Conservation (phyloP, 108 stramenopile genomes). For the Fistulifera pelliculosa region DNA sequence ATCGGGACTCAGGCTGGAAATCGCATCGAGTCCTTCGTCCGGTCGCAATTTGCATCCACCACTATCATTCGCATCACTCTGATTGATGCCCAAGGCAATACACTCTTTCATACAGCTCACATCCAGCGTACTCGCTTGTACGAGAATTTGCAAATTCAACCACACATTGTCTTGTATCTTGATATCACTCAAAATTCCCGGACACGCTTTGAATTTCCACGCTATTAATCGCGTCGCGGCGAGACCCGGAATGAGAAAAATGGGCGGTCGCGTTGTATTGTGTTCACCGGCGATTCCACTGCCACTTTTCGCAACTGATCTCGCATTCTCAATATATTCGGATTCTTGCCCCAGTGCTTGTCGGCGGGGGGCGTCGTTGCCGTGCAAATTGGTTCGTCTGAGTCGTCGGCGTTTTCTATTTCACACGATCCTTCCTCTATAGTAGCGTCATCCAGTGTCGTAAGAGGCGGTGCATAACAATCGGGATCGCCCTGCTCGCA, state of each 20-base stretch:
- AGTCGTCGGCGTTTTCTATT: background rate
- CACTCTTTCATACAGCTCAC: conserved; percentile 66
- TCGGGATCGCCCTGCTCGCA: background rate
- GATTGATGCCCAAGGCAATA: conserved; percentile 61
- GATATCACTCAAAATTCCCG: conserved; percentile 51
- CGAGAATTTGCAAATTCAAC: conserved; percentile 68
- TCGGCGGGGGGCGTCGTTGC: conserved; percentile 15
- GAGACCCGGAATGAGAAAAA: conserved; percentile 77
- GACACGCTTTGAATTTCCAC: conserved; percentile 72
- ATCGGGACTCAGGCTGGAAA: conserved; percentile 64
- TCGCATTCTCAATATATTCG: conserved; percentile 51
- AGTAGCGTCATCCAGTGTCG: conserved; percentile 1
- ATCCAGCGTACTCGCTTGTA: conserved; percentile 77
- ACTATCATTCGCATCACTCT: conserved; percentile 59
- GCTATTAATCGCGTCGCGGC: conserved; percentile 76
- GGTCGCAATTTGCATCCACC: conserved; percentile 79
- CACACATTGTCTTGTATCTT: conserved; percentile 83
- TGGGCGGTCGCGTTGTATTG: conserved; percentile 50
- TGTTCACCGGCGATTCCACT: conserved; percentile 20
- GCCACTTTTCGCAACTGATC: conserved; percentile 35
- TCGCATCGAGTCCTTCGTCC: conserved; percentile 81
- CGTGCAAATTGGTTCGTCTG: background rate
- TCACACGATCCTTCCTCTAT: conserved; percentile 1
- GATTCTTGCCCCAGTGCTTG: conserved; percentile 79
- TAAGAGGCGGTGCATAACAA: background rate